Conservation (phyloP, 257 asterid species). For the Cynanchum wilfordii region DNA sequence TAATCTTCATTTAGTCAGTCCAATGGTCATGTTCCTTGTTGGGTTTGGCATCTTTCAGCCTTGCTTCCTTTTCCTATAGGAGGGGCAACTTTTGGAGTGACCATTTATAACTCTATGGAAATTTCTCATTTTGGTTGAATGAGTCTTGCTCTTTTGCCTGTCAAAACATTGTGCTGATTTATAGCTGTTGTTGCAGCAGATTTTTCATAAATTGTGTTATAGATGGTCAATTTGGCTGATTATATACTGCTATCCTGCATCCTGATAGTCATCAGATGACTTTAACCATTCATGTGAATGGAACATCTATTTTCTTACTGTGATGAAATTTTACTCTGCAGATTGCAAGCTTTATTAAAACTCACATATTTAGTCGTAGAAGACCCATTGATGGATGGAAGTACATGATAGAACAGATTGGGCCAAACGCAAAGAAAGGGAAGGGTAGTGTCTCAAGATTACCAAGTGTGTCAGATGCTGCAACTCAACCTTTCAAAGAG, state of each 20-base stretch:
- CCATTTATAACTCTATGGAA: neutral
- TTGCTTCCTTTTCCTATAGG: neutral
- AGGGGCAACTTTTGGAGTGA: neutral
- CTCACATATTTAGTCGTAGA: constrained; percentile 53
- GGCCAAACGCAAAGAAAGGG: constrained; percentile 82
- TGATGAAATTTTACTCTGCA: constrained; percentile 19
- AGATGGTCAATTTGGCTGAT: neutral
- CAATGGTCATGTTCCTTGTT: neutral
- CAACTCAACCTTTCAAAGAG: constrained; percentile 80
- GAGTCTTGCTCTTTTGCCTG: neutral
- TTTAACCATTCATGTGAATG: neutral
- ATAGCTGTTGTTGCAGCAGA: neutral
- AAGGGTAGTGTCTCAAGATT: constrained; percentile 77
- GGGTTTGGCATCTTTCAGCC: neutral
- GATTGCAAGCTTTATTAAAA: constrained; percentile 91
- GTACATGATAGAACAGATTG: constrained; percentile 89
- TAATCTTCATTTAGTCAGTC: neutral
- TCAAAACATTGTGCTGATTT: neutral
- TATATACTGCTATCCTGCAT: neutral
- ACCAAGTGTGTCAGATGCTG: constrained; percentile 68
- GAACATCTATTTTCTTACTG: neutral
- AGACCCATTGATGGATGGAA: constrained; percentile 93
- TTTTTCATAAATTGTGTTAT: neutral
- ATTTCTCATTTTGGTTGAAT: neutral
- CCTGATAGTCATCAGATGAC: neutral